Conservation (phyloP, 441 rosid species). For the Brassica hybrid region DNA sequence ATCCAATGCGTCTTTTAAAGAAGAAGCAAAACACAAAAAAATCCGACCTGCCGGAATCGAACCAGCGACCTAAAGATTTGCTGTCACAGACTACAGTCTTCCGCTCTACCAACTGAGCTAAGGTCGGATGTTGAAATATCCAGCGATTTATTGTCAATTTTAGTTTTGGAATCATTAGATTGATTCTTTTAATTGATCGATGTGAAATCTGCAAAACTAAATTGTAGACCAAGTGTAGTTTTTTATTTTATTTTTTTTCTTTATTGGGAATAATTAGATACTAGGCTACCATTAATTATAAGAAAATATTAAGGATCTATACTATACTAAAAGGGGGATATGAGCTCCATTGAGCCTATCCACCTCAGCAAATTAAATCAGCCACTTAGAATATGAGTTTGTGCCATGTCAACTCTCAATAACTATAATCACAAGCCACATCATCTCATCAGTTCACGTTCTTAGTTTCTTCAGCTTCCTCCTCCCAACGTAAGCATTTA, state of each 20-base stretch:
- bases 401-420: background rate
- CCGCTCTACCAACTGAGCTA: conserved; percentile 99
- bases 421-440: background rate
- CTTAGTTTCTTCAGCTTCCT: background rate
- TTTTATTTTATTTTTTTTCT: background rate
- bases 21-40: background rate
- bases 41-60: conserved; percentile 50
- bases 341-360: no score
- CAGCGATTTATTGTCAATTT: no score
- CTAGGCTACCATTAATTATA: background rate
- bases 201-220: background rate
- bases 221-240: background rate
- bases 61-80: conserved; percentile 43
- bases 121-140: conserved; percentile 57
- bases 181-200: background rate
- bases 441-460: background rate
- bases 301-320: no score
- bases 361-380: no score
- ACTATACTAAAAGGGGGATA: no score
- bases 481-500: background rate
- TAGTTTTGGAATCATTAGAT: background rate
- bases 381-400: background rate
- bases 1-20: background rate
- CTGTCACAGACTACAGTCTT: conserved; percentile 77
- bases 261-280: background rate